phyloP scores from a whole-genome alignment of 1,139 yeast genomes.

The Kodamaea suecica region DNA sequence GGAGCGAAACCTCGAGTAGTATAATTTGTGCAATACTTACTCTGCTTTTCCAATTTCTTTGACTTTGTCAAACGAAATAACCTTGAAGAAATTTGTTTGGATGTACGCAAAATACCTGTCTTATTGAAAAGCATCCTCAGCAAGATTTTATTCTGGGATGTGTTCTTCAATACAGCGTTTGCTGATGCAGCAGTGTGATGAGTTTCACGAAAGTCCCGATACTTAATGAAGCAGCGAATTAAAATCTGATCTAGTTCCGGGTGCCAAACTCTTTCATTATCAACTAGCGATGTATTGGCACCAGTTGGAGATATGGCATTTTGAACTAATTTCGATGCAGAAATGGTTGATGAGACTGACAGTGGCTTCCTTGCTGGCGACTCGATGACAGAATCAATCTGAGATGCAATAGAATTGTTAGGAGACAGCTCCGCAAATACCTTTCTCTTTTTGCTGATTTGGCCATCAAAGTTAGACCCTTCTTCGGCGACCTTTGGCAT shows the following conservation, averaged over 20 bases:
- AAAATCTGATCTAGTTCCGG: constrained; percentile 36
- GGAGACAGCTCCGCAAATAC: constrained; percentile 24
- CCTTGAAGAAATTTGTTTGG: constrained; percentile 41
- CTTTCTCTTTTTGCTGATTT: constrained; percentile 7
- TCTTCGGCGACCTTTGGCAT: constrained; percentile 8
- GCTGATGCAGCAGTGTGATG: constrained; percentile 19
- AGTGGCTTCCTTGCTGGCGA: constrained; percentile 27
- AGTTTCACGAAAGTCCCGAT: constrained; percentile 31
- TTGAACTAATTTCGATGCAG: constrained; percentile 6
- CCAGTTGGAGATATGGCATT: constrained; percentile 2
- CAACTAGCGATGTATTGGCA: constrained; percentile 10
- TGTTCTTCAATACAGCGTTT: constrained; percentile 25
- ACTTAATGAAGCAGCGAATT: constrained; percentile 36
- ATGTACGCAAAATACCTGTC: constrained; percentile 36
- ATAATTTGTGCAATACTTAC: constrained; percentile 12
- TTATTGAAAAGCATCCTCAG: constrained; percentile 41
- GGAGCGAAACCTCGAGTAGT: constrained; percentile 6
- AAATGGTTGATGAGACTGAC: constrained; percentile 2
- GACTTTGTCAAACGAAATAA: constrained; percentile 19
- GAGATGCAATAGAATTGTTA: constrained; percentile 37
- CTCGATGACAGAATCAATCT: constrained; percentile 34
- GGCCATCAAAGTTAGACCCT: no score
- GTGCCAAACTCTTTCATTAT: constrained; percentile 34
- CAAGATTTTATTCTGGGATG: constrained; percentile 41
- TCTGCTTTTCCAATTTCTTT: constrained; percentile 17